Base-by-base conservation (phyloP, 2,329 filamentous ascomycete species). In the Harringtonia aguacate region DNA sequence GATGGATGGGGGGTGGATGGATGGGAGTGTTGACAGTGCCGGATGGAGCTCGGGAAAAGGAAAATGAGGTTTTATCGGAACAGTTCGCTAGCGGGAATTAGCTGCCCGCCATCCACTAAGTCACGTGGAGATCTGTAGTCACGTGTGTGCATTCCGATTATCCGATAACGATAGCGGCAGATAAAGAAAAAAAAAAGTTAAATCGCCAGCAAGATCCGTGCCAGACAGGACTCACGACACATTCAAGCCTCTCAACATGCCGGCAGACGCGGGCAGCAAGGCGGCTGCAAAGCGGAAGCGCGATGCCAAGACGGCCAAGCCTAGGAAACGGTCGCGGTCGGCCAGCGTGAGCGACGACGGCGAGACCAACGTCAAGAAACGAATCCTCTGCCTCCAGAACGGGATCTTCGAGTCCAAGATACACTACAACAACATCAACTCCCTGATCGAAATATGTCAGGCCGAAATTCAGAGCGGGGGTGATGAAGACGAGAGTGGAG, bases 391-490 rank as follows among this genome's bases (percentile, higher is more conserved):
- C 43, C 73, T 95, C 44, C 89, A 95, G 65, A 72, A 77, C 50
- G 81, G 85, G 46, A 88, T 97, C 44, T 65, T 88, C 49, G 81
- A 92, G 61, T 94, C 88, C 40, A 84, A 80, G 57, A 86, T 88
- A 61, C 77, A 95, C 64, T 94, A 94, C 71, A 94, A 95, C 69
- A 87, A 94, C 58, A 90, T 97, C 56, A 73, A 78, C 8, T 76
- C 73, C 12, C 66, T 97, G 31, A 68, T 94, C 37, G 72, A 72
- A 35, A 73, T 79, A 55, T 63, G 78, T 31, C 59, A 73, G 55
- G 67, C 65, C 30, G 65, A 67, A 24, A 24, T 5, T 2, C n/a
- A 15, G 12, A 13, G 8, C 8, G 30, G 31, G 12, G 18, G 17
- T 2, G 41, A 31, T 6, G 43, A 37, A 2, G 36, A 35, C 18